Conservation (phyloP, 2,329 filamentous ascomycete genomes). For the Intubia oerlemansii region DNA sequence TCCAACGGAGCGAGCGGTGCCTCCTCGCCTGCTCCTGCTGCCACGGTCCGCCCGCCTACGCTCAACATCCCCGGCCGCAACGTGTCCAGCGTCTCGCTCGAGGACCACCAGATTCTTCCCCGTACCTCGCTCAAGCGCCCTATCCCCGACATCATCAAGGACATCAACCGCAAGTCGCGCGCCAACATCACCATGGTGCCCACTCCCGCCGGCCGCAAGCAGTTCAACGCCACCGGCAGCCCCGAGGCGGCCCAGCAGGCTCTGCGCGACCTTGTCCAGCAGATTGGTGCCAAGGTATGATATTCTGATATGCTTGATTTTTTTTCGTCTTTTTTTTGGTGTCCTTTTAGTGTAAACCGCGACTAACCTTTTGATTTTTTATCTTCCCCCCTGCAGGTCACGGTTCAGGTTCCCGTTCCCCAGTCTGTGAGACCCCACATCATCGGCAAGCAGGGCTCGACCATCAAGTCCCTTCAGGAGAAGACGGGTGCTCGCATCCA, state of each 20-base stretch:
- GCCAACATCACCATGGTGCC: conserved; percentile 62
- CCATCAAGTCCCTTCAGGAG: conserved; percentile 76
- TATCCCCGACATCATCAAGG: conserved; percentile 64
- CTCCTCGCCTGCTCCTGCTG: conserved; percentile 10
- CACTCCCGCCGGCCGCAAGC: conserved; percentile 48
- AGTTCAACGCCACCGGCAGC: conserved; percentile 71
- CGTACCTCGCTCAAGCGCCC: conserved; percentile 65
- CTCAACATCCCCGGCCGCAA: conserved; percentile 69
- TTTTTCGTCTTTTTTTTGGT: neutral
- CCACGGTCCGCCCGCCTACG: conserved; percentile 23
- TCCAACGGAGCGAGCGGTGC: no score
- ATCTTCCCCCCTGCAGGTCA: conserved; percentile 10
- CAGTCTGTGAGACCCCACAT: conserved; percentile 69
- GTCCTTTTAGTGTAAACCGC: neutral
- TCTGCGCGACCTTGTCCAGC: conserved; percentile 69
- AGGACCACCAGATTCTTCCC: conserved; percentile 55
- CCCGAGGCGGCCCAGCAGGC: conserved; percentile 70
- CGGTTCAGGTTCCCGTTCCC: conserved; percentile 61
- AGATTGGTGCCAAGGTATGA: conserved; percentile 77
- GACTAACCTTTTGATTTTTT: no score
- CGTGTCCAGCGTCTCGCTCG: conserved; percentile 53
- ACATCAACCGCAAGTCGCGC: conserved; percentile 82
- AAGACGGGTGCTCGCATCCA: conserved; percentile 80
- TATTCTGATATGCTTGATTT: no score
- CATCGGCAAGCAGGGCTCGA: conserved; percentile 78